Evolutionary conservation across 139 green algal genomes (phyloP), one percentile per base, ranked within the genome.

Genomic region (Volvox africanus): DNA sequence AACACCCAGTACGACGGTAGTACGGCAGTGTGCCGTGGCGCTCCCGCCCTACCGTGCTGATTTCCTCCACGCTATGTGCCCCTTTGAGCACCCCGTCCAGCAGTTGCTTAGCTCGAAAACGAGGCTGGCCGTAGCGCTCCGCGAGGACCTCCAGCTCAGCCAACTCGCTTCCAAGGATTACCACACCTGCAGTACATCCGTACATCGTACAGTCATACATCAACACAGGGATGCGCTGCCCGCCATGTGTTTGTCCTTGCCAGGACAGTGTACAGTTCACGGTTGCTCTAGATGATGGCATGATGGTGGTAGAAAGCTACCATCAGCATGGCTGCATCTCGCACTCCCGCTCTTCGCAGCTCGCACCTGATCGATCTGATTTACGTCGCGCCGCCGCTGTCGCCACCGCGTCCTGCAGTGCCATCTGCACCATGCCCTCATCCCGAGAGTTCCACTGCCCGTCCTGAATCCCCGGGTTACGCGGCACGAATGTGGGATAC

Each of bases 51-150:
- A 97, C 92, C 50, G 88, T 95, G n/a, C 67, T 90, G 22, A 97
- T 93, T 80, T 96, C 92, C 3, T 94, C 89, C 44, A 97, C 30
- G 61, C 55, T 90, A 62, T 69, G 88, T 0, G 93, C 95, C 26
- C 96, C 96, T 33, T 95, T 67, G 55, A 97, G 61, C 33, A 98
- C 78, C 2, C 91, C 96, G 36, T 97, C 94, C 67, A 93, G 80
- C 61, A 98, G 93, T 93, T 98, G 97, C 93, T 96, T 95, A 37
- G 83, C 97, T 0, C 96, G 93, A 92, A 95, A 98, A 1, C 86
- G 77, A 0, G 94, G 94, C 92, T 96, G 92, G 0, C 94, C 96
- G 30, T 91, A 50, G 5, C 87, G 82, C 24, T 89, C 86, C 17
- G 92, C 93, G 71, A 98, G 92, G 44, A 91, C 85, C 33, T 91